These are phyloP conservation scores for Dryadomyces quercivorus DNA, from an alignment of 2,329 filamentous ascomycete species.

Conservation along the genomic window DNA sequence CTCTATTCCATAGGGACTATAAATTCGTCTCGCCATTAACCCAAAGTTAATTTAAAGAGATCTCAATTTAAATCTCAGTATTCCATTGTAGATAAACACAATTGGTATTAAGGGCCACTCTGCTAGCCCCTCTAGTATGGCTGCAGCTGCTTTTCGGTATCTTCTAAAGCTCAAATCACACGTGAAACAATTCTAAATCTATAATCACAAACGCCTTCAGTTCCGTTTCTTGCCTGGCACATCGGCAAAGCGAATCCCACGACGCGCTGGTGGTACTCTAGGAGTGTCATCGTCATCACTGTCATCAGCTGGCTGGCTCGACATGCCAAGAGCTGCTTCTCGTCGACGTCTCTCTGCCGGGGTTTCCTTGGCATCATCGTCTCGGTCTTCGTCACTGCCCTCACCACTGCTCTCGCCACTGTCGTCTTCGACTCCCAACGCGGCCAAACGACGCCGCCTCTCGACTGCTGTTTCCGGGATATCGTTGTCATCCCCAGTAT, in stretches of 20 bases:
- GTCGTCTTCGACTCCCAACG: constrained; percentile 24
- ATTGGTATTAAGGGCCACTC: no score
- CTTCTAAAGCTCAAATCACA: neutral
- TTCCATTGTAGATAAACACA: neutral
- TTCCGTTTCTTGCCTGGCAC: constrained; percentile 13
- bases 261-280: constrained; percentile 36
- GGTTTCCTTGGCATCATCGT: constrained; percentile 45
- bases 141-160: neutral
- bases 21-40: no score
- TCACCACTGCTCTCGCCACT: constrained; percentile 17
- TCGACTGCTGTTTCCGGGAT: constrained; percentile 56
- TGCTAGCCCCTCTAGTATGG: neutral
- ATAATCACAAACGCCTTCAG: neutral
- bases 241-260: constrained; percentile 52
- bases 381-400: constrained; percentile 19
- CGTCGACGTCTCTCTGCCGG: constrained; percentile 62
- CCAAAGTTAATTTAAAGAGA: no score
- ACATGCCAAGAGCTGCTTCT: constrained; percentile 59
- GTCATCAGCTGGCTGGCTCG: constrained; percentile 27
- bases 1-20: no score
- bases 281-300: constrained; percentile 47
- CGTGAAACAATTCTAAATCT: neutral
- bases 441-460: constrained; percentile 50
- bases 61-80: no score
- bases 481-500: constrained; percentile 1